Conservation (phyloP, 1,284 basidiomycete species). For the Takashimella koratensis region DNA sequence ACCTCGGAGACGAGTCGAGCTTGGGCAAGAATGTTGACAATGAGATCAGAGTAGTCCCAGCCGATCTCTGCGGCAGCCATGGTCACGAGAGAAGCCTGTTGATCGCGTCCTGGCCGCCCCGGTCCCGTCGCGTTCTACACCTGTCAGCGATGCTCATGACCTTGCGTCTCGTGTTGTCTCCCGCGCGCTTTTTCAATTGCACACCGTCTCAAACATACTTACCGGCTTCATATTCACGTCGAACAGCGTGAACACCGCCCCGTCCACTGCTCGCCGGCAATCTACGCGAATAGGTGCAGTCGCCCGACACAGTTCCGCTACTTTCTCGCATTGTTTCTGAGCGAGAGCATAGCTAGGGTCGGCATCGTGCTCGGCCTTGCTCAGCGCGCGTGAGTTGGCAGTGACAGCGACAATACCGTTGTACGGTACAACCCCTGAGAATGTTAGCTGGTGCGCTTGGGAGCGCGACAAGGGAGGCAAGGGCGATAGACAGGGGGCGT, state of each 20-base stretch:
- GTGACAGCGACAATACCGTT: slow-evolving; percentile 34
- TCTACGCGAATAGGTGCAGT: slow-evolving; percentile 28
- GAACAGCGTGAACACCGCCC: slow-evolving; percentile 25
- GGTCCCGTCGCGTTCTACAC: slow-evolving; percentile 36
- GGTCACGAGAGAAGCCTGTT: slow-evolving; percentile 31
- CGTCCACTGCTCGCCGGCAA: slow-evolving; percentile 12
- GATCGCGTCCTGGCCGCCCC: slow-evolving; percentile 31
- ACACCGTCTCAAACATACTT: slow-evolving; percentile 4
- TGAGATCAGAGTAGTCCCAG: slow-evolving; percentile 24
- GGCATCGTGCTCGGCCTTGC: slow-evolving; percentile 15
- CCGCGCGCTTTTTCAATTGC: no score
- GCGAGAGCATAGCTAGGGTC: slow-evolving; percentile 17
- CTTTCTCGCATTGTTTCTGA: slow-evolving; percentile 18
- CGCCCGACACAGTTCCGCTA: slow-evolving; percentile 16
- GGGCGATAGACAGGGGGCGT: not conserved
- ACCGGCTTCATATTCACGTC: slow-evolving; percentile 42
- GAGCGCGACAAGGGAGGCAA: no score
- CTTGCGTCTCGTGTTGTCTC: not conserved
- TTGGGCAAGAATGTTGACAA: slow-evolving; percentile 13
- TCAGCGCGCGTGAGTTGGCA: slow-evolving; percentile 27
- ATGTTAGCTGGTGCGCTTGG: not conserved
- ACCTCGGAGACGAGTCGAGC: not conserved
- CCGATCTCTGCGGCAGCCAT: slow-evolving; percentile 31
- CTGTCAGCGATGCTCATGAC: not conserved
- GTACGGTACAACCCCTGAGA: slow-evolving; percentile 32